Base-by-base conservation (phyloP, 108 stramenopile genomes). In the Hondaea fermentalgiana region DNA sequence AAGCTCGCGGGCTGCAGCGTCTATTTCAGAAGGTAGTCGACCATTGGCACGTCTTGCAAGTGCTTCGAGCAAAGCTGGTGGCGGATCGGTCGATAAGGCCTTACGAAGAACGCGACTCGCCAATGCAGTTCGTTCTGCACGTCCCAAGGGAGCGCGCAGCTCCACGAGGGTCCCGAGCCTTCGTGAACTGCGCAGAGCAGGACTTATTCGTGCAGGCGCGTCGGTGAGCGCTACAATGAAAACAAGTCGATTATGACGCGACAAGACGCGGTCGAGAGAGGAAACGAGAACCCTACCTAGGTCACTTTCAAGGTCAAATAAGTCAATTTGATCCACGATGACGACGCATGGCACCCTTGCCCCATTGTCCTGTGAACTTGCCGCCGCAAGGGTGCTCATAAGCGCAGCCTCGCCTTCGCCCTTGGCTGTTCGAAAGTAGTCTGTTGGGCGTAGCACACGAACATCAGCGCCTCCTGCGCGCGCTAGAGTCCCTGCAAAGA, bases 361-460 rank as follows among this genome's bases (percentile, higher is more conserved):
- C 35, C 2, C 35, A 35, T 35, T 35, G 35, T 35, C 35, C 0
- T 35, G 35, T 35, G 35, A 35, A 35, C 35, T 53, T 12, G n/a
- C 49, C 51, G 49, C 49, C 51, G 49, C 6, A 25, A n/a, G 19
- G 4, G 45, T 12, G 28, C 12, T 6, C 76, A 47, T 2, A 23
- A 83, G 76, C n/a, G 45, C 45, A 14, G 76, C 76, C 45, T 83
- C 76, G 51, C 76, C 76, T 35, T 83, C 76, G 25, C 76, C 76
- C 49, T 83, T 47, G 43, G 45, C 76, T 0, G 76, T 25, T 6
- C 76, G 45, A 53, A 83, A 83, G 49, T 25, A 47, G 19, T 83
- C 23, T 35, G 45, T 53, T 12, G 76, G 76, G 49, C n/a, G 51
- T 0, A 83, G 5, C 17, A 53, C 76, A 23, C 49, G 45, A 53